Evolutionary conservation across 768 basidiomycete genomes (phyloP).

Genomic region (Pleurotus giganteus): DNA sequence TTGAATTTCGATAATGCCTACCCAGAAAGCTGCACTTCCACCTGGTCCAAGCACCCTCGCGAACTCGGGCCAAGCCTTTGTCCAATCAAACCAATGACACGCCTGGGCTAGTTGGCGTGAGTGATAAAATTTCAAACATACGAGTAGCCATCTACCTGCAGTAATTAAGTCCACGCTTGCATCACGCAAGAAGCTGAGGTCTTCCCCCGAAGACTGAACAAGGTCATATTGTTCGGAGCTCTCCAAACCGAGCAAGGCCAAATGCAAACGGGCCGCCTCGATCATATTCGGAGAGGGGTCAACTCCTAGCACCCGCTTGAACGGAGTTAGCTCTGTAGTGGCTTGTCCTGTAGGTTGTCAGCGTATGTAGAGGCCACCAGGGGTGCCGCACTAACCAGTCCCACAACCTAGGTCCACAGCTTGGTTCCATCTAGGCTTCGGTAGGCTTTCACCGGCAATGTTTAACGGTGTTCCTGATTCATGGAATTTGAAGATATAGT

Average conservation of each 20-base stretch:
- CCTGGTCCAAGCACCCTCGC: constrained; percentile 55
- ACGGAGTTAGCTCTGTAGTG: constrained; percentile 53
- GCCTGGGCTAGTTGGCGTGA: constrained; percentile 55
- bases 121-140: constrained; percentile 1
- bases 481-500: constrained; percentile 63
- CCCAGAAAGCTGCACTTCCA: constrained; percentile 77
- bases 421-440: constrained; percentile 40
- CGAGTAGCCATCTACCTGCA: constrained; percentile 45
- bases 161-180: constrained; percentile 64
- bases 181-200: constrained; percentile 45
- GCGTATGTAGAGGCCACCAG: background rate
- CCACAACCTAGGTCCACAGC: constrained; percentile 84
- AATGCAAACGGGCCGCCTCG: constrained; percentile 38
- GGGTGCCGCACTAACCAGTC: constrained; percentile 49
- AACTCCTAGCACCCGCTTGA: constrained; percentile 63
- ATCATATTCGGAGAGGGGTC: constrained; percentile 80
- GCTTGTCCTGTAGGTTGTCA: constrained; percentile 55
- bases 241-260: constrained; percentile 8
- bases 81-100: constrained; percentile 81
- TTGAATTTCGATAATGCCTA: constrained; percentile 25
- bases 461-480: constrained; percentile 10
- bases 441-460: constrained; percentile 11
- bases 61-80: constrained; percentile 67
- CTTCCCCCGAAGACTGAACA: constrained; percentile 47
- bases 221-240: constrained; percentile 23